Evolutionary conservation across 805 yeast species (phyloP), one percentile per base, ranked within the genome.

Genomic region (Kregervanrija pseudodelftensis): DNA sequence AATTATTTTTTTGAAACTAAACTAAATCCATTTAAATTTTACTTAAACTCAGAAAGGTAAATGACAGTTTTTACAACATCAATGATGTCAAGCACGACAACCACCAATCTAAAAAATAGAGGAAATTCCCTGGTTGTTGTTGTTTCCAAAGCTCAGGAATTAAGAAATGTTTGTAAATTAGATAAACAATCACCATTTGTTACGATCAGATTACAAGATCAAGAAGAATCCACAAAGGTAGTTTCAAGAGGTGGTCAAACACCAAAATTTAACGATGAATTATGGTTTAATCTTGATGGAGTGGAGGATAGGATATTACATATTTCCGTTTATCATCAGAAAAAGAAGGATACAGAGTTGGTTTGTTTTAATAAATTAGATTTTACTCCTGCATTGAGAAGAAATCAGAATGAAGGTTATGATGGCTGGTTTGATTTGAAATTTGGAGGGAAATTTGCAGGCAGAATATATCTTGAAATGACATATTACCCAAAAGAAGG

Each of bases 151-250:
- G 96, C 93, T 1, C 80, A 82, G 56, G 95, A 88, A 56, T 73
- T 93, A 37, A 95, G 95, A 17, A 91, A 93, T 64, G 69, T 88
- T 49, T 72, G 91, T 33, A 86, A 83, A 50, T 69, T 91, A 42
- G 97, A 95, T 57, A 93, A 93, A 57, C 99, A 93, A 64, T 84
- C 86, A 51, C 99, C 98, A 2, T 90, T 87, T 65, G 84, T 89
- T 48, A 79, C 91, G 5, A 72, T 86, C 11, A 69, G 98, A 45
- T 72, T 93, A 5, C 91, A 90, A 30, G 87, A 86, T 48, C 76
- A 77, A 54, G 91, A 95, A 9, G 80, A 85, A 51, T 79, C 83
- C 56, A 87, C 97, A 1, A 80, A 79, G 33, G 74, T 87, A 0
- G 80, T 85, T 47, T 74, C 77, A 42, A 68, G 98, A 52, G 99